These are phyloP conservation scores for Prunus fruticosa DNA, from an alignment of 306 rosid genomes.

Conservation along the genomic window DNA sequence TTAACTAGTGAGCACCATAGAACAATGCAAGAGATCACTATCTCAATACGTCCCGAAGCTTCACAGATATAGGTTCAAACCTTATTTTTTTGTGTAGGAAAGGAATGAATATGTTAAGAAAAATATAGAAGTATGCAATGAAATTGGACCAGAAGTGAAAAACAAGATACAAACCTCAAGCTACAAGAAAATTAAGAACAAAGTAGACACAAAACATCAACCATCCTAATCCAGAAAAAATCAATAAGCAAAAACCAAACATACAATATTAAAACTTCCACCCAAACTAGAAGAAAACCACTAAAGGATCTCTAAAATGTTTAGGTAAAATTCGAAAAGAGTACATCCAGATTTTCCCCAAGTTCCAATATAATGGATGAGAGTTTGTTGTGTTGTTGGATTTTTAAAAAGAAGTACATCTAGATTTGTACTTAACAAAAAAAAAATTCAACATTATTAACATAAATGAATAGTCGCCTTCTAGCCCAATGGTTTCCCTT, in stretches of 20 bases:
- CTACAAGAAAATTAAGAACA: neutral
- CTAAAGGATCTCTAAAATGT: neutral
- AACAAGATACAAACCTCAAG: too few relatives aligned
- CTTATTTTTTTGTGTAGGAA: neutral
- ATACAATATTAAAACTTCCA: neutral
- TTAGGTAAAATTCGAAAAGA: neutral
- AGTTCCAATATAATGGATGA: neutral
- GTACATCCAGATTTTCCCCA: neutral
- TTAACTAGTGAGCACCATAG: slow-evolving; percentile 32
- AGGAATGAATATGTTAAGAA: neutral
- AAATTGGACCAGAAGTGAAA: neutral
- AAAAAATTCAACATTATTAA: too few relatives aligned
- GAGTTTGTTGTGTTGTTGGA: neutral
- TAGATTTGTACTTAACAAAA: neutral
- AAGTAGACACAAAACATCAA: neutral
- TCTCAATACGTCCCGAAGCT: neutral
- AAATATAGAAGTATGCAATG: neutral
- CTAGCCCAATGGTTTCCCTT: neutral
- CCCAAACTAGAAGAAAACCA: neutral
- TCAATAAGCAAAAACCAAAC: neutral
- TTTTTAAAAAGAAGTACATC: neutral
- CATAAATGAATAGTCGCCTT: neutral
- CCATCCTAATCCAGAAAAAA: neutral
- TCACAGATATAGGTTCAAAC: neutral
- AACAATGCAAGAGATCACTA: slow-evolving; percentile 3